Conservation (phyloP, 768 basidiomycete species). For the Russula virescens region DNA sequence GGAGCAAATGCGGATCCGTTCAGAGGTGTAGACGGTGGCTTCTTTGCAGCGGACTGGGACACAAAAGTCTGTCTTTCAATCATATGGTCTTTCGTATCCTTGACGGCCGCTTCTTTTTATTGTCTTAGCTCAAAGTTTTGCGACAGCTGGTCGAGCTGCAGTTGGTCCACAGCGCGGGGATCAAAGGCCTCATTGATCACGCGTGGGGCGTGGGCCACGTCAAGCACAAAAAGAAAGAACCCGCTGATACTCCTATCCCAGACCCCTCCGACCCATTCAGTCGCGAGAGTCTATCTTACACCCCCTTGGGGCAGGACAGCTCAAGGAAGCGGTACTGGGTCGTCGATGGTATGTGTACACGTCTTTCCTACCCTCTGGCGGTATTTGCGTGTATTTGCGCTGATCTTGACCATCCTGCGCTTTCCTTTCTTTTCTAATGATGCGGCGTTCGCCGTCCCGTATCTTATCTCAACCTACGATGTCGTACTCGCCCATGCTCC, state of each 20-base stretch:
- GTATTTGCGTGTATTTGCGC: constrained; percentile 73
- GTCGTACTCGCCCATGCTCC: constrained; percentile 18
- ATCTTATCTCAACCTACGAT: constrained; percentile 26
- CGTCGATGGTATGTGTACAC: constrained; percentile 76
- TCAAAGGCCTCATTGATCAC: constrained; percentile 71
- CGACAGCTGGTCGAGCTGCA: constrained; percentile 84
- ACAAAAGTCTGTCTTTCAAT: constrained; percentile 56
- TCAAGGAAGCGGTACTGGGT: constrained; percentile 80
- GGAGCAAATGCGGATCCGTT: constrained; percentile 72
- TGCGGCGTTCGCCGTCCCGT: constrained; percentile 34
- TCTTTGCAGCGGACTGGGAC: constrained; percentile 78
- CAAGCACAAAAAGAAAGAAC: constrained; percentile 79
- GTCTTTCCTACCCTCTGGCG: constrained; percentile 27
- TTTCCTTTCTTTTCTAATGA: constrained; percentile 38
- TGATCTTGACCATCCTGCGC: constrained; percentile 33
- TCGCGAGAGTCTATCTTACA: constrained; percentile 55
- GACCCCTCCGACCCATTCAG: constrained; percentile 59
- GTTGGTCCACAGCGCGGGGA: constrained; percentile 58
- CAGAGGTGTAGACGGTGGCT: constrained; percentile 55
- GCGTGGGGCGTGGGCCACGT: constrained; percentile 83
- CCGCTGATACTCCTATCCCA: constrained; percentile 44
- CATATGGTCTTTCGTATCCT: constrained; percentile 23
- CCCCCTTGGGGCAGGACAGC: constrained; percentile 73
- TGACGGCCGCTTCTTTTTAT: constrained; percentile 17
- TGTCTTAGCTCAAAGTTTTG: constrained; percentile 66